Evolutionary conservation across 2,329 filamentous ascomycete genomes (phyloP).

Genomic region (Alternaria ventricosa): DNA sequence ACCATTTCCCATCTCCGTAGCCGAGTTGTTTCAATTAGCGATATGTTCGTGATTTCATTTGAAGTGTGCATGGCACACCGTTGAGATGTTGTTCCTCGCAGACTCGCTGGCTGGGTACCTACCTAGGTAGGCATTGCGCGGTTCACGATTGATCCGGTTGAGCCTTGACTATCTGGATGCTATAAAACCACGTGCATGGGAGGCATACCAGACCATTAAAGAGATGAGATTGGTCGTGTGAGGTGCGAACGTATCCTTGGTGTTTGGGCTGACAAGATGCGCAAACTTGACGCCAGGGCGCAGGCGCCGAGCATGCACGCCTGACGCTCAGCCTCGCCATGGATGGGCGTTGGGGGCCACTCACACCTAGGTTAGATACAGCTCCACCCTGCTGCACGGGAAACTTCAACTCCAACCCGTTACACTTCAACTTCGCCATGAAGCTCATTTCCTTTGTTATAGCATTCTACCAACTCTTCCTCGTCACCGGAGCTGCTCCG

Average conservation of each 20-base stretch:
- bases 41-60: fast-evolving
- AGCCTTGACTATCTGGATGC: not conserved
- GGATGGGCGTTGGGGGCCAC: not conserved
- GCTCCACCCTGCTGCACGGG: not conserved
- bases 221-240: not conserved
- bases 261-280: not conserved
- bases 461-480: not conserved
- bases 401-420: not conserved
- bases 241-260: not conserved
- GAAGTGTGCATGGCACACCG: not conserved
- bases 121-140: no score
- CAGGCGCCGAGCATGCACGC: not conserved
- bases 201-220: not conserved
- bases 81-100: not conserved
- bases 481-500: not conserved
- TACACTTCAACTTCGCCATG: not conserved
- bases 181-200: fast-evolving
- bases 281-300: not conserved
- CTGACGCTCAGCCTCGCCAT: not conserved
- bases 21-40: not conserved
- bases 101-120: not conserved
- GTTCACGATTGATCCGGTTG: not conserved
- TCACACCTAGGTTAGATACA: not conserved
- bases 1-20: not conserved
- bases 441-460: not conserved